Evolutionary conservation across 1,284 basidiomycete genomes (phyloP), one percentile per base, ranked within the genome.

Genomic region (Sanghuangporus baumii): DNA sequence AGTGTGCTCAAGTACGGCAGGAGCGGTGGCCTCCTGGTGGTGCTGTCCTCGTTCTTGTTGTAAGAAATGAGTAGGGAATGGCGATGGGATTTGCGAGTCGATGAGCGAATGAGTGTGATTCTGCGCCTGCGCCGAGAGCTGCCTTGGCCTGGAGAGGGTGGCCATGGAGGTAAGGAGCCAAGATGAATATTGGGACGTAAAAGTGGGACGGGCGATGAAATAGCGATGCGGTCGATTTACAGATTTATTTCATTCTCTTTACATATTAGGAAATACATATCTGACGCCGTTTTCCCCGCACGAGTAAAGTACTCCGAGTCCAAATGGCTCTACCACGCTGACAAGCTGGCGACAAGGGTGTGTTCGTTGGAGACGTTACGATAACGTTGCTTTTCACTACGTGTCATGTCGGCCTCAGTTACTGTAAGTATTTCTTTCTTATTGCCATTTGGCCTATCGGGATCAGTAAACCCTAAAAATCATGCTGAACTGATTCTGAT

Each of bases 71-170:
- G 55, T 48, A 14, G 69, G 69, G 59, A 76, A 65, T 58, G 69
- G 67, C 66, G 75, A 18, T 60, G 72, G 72, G 66, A 75, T 8
- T 66, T 67, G 64, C 67, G 73, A 59, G 68, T 70, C 56, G 64
- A 72, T 8, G 65, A 71, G 46, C 16, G 41, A 34, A 51, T 59
- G 41, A 47, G 41, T 36, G 23, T 43, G 47, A 8, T 8, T 46
- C 14, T 50, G 40, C 47, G 36, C 52, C 46, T 41, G 47, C 54
- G 50, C 51, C 12, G 52, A 31, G 5, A 46, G n/a, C 3, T 20
- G 46, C 26, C 38, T 55, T 16, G 40, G 16, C 3, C 57, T 57
- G 12, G 61, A 60, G 34, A 68, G 64, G 16, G 67, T 68, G 11
- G 67, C 65, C 67, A 68, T 68, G 56, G 56, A 54, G 55, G 46